Conservation (phyloP, 345 rosid genomes). For the Eucalyptus leucophloia region DNA sequence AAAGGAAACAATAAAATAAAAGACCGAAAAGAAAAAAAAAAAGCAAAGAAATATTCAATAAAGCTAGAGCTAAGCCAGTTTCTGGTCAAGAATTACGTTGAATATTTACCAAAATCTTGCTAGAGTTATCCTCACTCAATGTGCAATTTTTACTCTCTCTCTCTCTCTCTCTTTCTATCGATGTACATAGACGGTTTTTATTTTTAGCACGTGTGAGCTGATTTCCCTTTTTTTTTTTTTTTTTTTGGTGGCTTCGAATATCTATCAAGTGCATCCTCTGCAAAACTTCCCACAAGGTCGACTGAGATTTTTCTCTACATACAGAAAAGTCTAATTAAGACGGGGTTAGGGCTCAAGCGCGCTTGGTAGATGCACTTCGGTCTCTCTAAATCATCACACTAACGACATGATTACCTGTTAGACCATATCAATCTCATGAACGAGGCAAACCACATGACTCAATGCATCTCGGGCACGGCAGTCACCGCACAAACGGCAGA, state of each 20-base stretch:
- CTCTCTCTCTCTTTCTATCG: background rate
- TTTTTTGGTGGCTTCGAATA: background rate
- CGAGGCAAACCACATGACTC: background rate
- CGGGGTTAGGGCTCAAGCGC: background rate
- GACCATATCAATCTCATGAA: background rate
- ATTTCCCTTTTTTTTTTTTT: background rate
- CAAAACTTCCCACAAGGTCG: background rate
- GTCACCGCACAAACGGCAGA: background rate
- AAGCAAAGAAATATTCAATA: background rate
- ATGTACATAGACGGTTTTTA: background rate
- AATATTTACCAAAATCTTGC: background rate
- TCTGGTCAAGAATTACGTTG: background rate
- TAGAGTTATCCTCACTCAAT: background rate
- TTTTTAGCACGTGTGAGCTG: background rate
- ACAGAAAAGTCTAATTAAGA: background rate
- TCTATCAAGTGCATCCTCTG: background rate
- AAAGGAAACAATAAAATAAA: background rate
- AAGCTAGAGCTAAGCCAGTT: background rate
- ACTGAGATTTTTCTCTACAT: background rate
- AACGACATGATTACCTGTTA: background rate
- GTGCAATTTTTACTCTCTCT: background rate
- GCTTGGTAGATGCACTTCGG: background rate
- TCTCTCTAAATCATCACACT: background rate
- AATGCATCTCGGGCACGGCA: background rate
- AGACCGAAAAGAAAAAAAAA: background rate